Percentiles rank a stretch among this genome's conserved stretches.
Conservation (phyloP, 176 grass and related monocot genomes). For the Musa acuminata region DNA sequence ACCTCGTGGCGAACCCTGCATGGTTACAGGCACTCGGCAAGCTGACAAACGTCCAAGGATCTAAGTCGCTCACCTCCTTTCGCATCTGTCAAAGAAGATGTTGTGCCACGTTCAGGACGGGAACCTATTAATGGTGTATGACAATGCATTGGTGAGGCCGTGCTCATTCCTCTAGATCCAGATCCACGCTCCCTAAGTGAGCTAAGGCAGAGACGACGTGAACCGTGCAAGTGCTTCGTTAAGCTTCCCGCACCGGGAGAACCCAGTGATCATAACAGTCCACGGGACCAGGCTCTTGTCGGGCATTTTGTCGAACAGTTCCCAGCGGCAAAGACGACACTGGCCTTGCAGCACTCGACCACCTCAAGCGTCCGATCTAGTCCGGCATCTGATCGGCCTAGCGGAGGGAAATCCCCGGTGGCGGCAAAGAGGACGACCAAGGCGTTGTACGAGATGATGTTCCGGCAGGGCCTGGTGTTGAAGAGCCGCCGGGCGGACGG, state of each 20-base stretch:
- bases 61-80: constrained; percentile 20
- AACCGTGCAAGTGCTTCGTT: constrained; percentile 31
- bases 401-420: constrained; percentile 30
- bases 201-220: constrained; percentile 36
- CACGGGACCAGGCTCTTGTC: constrained; percentile 37
- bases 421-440: constrained; percentile 47
- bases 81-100: no score
- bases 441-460: constrained; percentile 49
- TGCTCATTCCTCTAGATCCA: no score
- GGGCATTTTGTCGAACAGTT: constrained; percentile 41
- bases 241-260: constrained; percentile 33
- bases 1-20: constrained; percentile 36
- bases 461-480: constrained; percentile 32
- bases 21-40: constrained; percentile 60
- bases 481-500: constrained; percentile 26
- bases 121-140: no score
- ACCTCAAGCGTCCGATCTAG: constrained; percentile 36
- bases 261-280: constrained; percentile 47
- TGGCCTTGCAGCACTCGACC: constrained; percentile 28
- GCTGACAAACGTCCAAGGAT: constrained; percentile 49
- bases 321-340: constrained; percentile 20
- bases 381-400: constrained; percentile 38
- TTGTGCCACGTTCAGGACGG: no score
- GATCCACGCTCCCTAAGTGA: constrained; percentile 25
- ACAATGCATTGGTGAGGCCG: no score